Evolutionary conservation across 2,329 filamentous ascomycete genomes (phyloP), one percentile per base, ranked within the genome.

Genomic region (Apiospora rasikravindrae): DNA sequence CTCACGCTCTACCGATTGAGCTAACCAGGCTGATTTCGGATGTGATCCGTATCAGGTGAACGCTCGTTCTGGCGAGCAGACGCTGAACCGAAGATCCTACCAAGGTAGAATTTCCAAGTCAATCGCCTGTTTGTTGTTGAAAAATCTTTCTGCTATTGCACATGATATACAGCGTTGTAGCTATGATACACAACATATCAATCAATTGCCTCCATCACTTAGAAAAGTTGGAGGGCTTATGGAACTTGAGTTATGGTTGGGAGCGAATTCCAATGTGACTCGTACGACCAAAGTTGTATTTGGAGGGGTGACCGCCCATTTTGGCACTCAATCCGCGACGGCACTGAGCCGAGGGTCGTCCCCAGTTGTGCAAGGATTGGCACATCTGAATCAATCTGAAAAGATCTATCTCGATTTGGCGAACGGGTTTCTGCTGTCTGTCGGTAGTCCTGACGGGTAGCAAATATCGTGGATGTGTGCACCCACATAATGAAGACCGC

Each of bases 1-100:
- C 89, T 90, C 86, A 91, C 89, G 89, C 89, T 91, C 89, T 91
- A 90, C 88, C 87, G 87, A 89, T 89, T 90, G 88, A 89, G 88
- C 88, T 89, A 90, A 85, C 86, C 85, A 83, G 86, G 86, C 72
- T 10, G 26, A 33, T n/a, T 33, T 4, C 4, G 10, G 22, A 11
- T 2, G 22, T 49, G 22, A n/a, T 10, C n/a, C 47, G 47, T 10
- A 49, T 49, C 47, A 49, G 16, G 47, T n/a, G 22, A n/a, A 49
- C 22, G 47, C 22, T 49, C 47, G 11, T 8, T 49, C n/a, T 49
- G 47, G 47, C 22, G 47, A n/a, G 47, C 47, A 49, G 47, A 49
- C 47, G 8, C 47, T 49, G n/a, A 10, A n/a, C 22, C n/a, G 22
- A 49, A 49, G n/a, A 24, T 24, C 22, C 47, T 24, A 49, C 47